Percentiles rank a stretch among this genome's conserved stretches.
These are phyloP conservation scores for Tilletia walkeri DNA, from an alignment of 1,284 basidiomycete species.

Conservation along the genomic window DNA sequence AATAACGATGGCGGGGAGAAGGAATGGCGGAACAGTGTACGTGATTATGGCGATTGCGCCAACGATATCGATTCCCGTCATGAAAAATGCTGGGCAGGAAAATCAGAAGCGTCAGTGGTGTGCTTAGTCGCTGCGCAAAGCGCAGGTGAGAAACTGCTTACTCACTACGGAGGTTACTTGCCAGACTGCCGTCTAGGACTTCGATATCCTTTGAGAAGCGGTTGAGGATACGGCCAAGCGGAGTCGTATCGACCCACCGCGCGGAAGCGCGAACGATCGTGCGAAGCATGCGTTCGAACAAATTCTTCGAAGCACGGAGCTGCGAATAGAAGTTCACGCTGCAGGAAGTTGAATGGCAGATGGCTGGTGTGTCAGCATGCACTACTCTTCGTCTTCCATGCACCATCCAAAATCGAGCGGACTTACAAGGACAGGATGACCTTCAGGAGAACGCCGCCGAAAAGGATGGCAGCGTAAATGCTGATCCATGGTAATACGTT, in stretches of 20 bases:
- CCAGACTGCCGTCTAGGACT: conserved; percentile 59
- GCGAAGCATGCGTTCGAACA: conserved; percentile 14
- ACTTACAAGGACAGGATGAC: background rate
- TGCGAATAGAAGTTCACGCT: background rate
- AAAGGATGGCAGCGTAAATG: conserved; percentile 4
- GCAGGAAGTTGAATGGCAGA: too few species aligned
- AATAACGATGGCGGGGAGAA: background rate
- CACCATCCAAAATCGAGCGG: background rate
- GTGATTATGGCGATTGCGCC: conserved; percentile 51
- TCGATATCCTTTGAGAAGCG: conserved; percentile 60
- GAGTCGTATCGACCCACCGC: conserved; percentile 43
- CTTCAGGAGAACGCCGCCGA: background rate
- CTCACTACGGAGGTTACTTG: conserved; percentile 23
- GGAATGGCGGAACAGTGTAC: conserved; percentile 16
- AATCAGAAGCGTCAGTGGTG: conserved; percentile 5
- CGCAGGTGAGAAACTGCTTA: background rate
- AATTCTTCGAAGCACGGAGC: background rate
- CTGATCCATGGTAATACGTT: background rate
- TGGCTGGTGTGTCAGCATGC: background rate
- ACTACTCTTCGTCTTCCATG: too few species aligned
- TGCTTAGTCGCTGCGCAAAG: background rate
- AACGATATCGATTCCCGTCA: conserved; percentile 38
- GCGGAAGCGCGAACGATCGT: conserved; percentile 21
- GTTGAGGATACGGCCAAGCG: conserved; percentile 61
- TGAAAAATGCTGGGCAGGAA: conserved; percentile 19